phyloP scores from a whole-genome alignment of 2,329 filamentous ascomycete species.

The Trichoderma koningii region DNA sequence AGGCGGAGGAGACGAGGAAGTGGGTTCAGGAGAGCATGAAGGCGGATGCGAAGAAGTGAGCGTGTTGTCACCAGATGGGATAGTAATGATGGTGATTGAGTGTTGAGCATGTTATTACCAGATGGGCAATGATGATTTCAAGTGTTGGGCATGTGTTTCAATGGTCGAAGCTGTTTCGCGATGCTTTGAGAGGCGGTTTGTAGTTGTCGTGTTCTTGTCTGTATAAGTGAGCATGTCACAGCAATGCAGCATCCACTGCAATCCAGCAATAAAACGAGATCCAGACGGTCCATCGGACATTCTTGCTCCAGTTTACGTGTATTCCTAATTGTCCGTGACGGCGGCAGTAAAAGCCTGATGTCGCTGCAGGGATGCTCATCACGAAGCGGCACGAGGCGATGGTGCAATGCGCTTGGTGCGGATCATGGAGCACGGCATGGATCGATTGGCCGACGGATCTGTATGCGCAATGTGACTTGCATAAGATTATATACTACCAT shows the following conservation, averaged over 20 bases:
- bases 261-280: background rate
- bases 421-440: conserved; percentile 15
- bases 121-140: too few species aligned
- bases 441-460: background rate
- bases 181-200: too few species aligned
- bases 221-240: background rate
- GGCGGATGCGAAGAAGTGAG: conserved; percentile 58
- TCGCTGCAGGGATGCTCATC: background rate
- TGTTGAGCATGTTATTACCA: too few species aligned
- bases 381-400: conserved; percentile 17
- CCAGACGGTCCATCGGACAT: conserved; percentile 11
- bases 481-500: background rate
- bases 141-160: too few species aligned
- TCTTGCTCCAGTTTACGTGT: background rate
- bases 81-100: too few species aligned
- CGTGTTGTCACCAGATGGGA: too few species aligned
- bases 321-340: background rate
- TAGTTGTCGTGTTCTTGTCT: too few species aligned
- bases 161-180: too few species aligned
- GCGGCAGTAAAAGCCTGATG: background rate
- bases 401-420: conserved; percentile 22
- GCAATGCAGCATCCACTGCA: background rate
- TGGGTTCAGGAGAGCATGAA: conserved; percentile 75
- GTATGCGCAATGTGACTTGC: background rate
- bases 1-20: conserved; percentile 52